Base-by-base conservation (phyloP, 345 rosid species). In the Eutrema japonicum region DNA sequence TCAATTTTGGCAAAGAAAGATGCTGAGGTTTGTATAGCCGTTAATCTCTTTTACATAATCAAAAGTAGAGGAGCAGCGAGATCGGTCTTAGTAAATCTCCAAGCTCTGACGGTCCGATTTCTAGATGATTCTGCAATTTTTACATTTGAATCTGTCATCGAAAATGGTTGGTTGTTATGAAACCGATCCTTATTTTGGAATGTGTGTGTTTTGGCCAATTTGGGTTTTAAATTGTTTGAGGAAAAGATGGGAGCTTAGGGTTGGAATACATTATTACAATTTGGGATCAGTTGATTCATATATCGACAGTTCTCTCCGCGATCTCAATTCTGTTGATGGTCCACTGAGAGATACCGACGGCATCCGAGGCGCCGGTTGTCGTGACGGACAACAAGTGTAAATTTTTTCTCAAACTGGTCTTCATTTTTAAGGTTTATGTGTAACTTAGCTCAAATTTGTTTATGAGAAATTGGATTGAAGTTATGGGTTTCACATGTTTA, bases 281-380 rank as follows among this genome's bases (percentile, higher is more conserved):
- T 73, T 91, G 81, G 79, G 86, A 79, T 80, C 94, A 16, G 80
- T 86, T 45, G 86, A 75, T 82, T 87, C 97, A 27, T 93, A 83
- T 78, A 84, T 85, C 61, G 74, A 74, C 6, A 65, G 55, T 70
- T 88, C 96, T 51, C 85, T 88, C 8, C 91, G 90, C 66, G 94
- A 89, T 66, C 98, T 92, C 81, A 89, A 88, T 79, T 73, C 96
- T 55, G 89, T 85, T 47, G 94, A 85, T 58, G 82, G 84, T 27
- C 86, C 80, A 4, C 77, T 83, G 36, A 22, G 79, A 26, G 80
- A 79, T 51, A 78, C 83, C 45, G 85, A 80, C 22, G 67, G 62
- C 38, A 71, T 85, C 27, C 75, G 64, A 13, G 83, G 63, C 37
- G 84, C 84, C 2, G 67, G 1, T 22, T 1, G 22, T 22, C 22